Base-by-base conservation (phyloP, 2,329 filamentous ascomycete genomes). In the Diaporthe sp. region DNA sequence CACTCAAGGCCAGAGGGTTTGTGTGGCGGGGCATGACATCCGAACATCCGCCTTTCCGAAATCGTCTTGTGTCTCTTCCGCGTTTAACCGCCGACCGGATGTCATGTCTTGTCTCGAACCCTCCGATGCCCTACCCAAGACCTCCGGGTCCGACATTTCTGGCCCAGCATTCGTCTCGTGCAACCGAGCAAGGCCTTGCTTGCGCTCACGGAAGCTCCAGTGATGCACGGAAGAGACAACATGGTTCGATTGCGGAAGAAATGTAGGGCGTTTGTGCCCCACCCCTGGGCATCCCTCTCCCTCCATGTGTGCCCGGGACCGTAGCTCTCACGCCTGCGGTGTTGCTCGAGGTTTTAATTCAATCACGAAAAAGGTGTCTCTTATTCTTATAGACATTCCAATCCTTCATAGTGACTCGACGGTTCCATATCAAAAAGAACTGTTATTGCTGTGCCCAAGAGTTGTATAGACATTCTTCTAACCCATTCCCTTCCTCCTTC, bases 1-100 rank as follows among this genome's bases (percentile, higher is more conserved):
- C 7, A 13, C 25, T n/a, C 25, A 65, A 13, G 22, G 42, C 28
- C n/a, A 61, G 34, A 49, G 25, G 42, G 28, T 46, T 49, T 65
- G 61, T 67, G 44, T 49, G 44, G 65, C n/a, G 65, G 46, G 65
- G 53, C 28, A 44, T 68, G 62, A 71, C 61, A 71, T 71, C 68
- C 65, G 67, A 53, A 57, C 65, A 79, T 82, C 82, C 82, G 82
- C 80, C 78, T 60, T 81, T 83, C 83, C 82, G 76, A 57, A 65
- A 65, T 75, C 62, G 57, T 71, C 62, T 10, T 17, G 6, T 34
- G 22, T 73, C 79, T 65, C 42, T 65, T 77, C 80, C 81, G 77
- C 70, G 60, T 65, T 68, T 60, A 75, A 28, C 34, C 68, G 76
- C 65, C 68, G 74, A 25, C 75, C 60, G 57, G 62, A 53, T 67